Evolutionary conservation across 2,329 filamentous ascomycete genomes (phyloP).

Genomic region (Dactylonectria estremocensis): DNA sequence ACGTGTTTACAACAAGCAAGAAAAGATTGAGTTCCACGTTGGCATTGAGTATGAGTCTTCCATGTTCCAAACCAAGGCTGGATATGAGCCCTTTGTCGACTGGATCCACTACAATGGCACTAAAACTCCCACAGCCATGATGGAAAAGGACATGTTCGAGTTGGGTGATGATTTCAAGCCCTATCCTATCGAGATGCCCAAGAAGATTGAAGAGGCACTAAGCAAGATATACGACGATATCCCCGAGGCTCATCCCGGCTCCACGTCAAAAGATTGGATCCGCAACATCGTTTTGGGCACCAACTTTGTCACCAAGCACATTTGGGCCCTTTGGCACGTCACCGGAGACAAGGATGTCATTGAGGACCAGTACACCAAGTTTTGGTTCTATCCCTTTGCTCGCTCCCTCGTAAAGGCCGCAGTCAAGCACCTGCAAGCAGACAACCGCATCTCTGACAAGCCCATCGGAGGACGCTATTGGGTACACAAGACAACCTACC

Average conservation of each 20-base stretch:
- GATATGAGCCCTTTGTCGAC: conserved; percentile 53
- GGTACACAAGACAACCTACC: conserved; percentile 33
- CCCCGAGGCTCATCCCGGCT: conserved; percentile 45
- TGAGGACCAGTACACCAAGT: conserved; percentile 32
- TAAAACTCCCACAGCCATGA: conserved; percentile 39
- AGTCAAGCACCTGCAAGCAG: conserved; percentile 19
- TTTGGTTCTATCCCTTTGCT: conserved; percentile 37
- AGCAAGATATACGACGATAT: conserved; percentile 52
- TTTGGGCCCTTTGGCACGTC: conserved; percentile 36
- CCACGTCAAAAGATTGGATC: conserved; percentile 51
- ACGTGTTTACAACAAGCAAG: conserved; percentile 12
- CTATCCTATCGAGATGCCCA: conserved; percentile 52
- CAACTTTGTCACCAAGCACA: conserved; percentile 51
- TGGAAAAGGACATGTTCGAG: conserved; percentile 46
- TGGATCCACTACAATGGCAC: conserved; percentile 52
- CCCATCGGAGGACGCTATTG: conserved; percentile 33
- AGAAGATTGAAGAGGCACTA: conserved; percentile 48
- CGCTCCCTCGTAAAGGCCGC: conserved; percentile 29
- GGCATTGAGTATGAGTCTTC: conserved; percentile 59
- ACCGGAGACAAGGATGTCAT: conserved; percentile 36
- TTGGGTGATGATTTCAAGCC: conserved; percentile 48
- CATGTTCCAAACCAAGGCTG: conserved; percentile 58
- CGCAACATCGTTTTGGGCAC: conserved; percentile 52
- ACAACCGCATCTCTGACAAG: conserved; percentile 20
- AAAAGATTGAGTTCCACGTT: conserved; percentile 53